Evolutionary conservation across 2,329 filamentous ascomycete genomes (phyloP).

Genomic region (Aspergillus ochraceoroseus): DNA sequence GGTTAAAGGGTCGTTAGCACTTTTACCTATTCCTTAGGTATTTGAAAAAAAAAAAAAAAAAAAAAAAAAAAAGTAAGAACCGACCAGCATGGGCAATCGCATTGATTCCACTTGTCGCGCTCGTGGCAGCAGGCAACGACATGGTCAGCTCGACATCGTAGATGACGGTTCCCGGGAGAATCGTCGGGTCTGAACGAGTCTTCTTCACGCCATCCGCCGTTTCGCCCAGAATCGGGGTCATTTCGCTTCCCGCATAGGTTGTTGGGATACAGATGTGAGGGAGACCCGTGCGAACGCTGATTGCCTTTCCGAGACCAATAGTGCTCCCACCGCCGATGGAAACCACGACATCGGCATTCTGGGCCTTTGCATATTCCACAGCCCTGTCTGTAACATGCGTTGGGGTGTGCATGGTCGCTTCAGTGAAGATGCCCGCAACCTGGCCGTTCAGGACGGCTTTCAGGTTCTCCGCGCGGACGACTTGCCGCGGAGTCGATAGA

Average conservation of each 20-base stretch:
- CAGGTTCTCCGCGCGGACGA: slow-evolving; percentile 45
- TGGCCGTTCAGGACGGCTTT: slow-evolving; percentile 44
- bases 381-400: slow-evolving; percentile 55
- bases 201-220: slow-evolving; percentile 56
- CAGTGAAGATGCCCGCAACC: slow-evolving; percentile 50
- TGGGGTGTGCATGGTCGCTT: slow-evolving; percentile 62
- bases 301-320: slow-evolving; percentile 58
- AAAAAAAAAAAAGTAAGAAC: slow-evolving; percentile 12
- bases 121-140: slow-evolving; percentile 52
- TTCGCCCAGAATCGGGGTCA: slow-evolving; percentile 62
- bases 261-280: slow-evolving; percentile 59
- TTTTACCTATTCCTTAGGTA: no score
- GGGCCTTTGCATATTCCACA: slow-evolving; percentile 44
- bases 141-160: slow-evolving; percentile 62
- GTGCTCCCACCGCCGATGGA: slow-evolving; percentile 61
- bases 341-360: slow-evolving; percentile 52
- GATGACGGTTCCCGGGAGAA: slow-evolving; percentile 57
- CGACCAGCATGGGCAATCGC: slow-evolving; percentile 59
- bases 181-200: slow-evolving; percentile 55
- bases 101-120: slow-evolving; percentile 58
- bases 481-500: slow-evolving; percentile 54
- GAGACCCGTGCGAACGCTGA: slow-evolving; percentile 50
- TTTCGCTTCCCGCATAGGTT: slow-evolving; percentile 59
- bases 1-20: not conserved
- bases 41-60: no score